Conservation (phyloP, 2,329 filamentous ascomycete genomes). For the Fusarium algeriense region DNA sequence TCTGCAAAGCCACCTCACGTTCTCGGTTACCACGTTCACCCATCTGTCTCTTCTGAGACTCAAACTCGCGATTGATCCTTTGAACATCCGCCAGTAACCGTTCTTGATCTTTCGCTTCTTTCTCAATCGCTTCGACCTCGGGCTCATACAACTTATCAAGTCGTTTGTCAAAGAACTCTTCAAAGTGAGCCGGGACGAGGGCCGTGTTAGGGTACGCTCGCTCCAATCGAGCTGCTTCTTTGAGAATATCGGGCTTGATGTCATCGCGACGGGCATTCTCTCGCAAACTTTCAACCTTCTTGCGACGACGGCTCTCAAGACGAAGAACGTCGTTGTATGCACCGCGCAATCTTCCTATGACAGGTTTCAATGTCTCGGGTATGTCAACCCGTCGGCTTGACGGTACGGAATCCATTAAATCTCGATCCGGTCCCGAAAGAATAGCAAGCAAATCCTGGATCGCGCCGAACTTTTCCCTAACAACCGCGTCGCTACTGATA, state of each 20-base stretch:
- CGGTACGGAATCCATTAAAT: slow-evolving; percentile 89
- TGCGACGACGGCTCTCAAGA: slow-evolving; percentile 82
- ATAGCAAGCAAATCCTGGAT: slow-evolving; percentile 81
- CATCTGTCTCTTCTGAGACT: slow-evolving; percentile 74
- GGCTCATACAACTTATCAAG: slow-evolving; percentile 81
- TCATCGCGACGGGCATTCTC: slow-evolving; percentile 89
- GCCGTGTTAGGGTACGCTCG: slow-evolving; percentile 86
- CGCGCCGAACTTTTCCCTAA: slow-evolving; percentile 82
- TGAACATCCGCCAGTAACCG: slow-evolving; percentile 76
- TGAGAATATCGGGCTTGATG: slow-evolving; percentile 85
- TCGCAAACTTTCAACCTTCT: slow-evolving; percentile 82
- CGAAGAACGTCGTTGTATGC: slow-evolving; percentile 87
- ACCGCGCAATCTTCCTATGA: slow-evolving; percentile 80
- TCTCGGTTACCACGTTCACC: slow-evolving; percentile 74
- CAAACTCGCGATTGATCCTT: slow-evolving; percentile 83
- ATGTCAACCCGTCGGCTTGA: slow-evolving; percentile 84
- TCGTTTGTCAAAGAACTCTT: slow-evolving; percentile 87
- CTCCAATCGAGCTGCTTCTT: slow-evolving; percentile 86
- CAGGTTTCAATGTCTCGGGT: slow-evolving; percentile 82
- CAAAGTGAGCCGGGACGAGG: slow-evolving; percentile 90
- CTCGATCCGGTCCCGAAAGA: slow-evolving; percentile 82
- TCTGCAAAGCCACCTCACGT: slow-evolving; percentile 87
- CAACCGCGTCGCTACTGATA: slow-evolving; percentile 67
- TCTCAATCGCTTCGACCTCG: slow-evolving; percentile 77
- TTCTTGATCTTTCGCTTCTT: slow-evolving; percentile 82